These are phyloP conservation scores for Phytopythium litorale DNA, from an alignment of 352 stramenopile species.

Conservation along the genomic window DNA sequence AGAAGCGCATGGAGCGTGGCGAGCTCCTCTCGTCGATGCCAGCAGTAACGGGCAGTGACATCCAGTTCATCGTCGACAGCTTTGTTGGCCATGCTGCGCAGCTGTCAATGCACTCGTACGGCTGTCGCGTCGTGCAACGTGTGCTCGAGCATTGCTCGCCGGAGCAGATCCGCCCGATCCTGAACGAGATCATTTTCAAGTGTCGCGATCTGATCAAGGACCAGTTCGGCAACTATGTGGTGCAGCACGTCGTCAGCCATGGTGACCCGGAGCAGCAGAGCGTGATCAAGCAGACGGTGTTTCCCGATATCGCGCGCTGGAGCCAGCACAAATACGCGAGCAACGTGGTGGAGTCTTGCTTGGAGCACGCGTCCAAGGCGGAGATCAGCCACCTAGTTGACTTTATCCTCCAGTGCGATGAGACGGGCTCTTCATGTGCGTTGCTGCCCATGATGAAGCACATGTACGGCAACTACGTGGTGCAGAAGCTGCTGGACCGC, in stretches of 20 bases:
- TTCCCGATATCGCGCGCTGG: constrained; percentile 87
- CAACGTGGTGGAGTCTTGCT: constrained; percentile 95
- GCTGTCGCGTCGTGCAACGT: constrained; percentile 97
- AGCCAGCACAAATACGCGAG: constrained; percentile 95
- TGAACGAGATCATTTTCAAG: constrained; percentile 93
- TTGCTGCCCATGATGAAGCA: constrained; percentile 95
- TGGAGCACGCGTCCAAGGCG: constrained; percentile 83
- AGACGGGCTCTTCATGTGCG: constrained; percentile 61
- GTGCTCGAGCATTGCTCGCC: constrained; percentile 95
- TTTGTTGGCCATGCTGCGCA: constrained; percentile 90
- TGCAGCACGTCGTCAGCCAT: constrained; percentile 97
- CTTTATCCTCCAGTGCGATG: constrained; percentile 73
- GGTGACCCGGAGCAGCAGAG: constrained; percentile 80
- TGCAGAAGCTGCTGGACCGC: constrained; percentile 95
- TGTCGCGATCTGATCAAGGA: constrained; percentile 90
- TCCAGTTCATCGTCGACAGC: constrained; percentile 97
- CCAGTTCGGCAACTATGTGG: constrained; percentile 99
- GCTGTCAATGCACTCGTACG: constrained; percentile 97
- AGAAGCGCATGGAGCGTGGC: constrained; percentile 22
- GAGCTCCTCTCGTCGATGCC: background rate
- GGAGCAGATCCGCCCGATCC: constrained; percentile 88
- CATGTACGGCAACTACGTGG: constrained; percentile 96
- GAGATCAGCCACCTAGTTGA: constrained; percentile 82
- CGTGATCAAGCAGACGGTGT: constrained; percentile 83
- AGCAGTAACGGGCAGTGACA: constrained; percentile 74